phyloP scores from a whole-genome alignment of 2,329 filamentous ascomycete species.

The Eurotiales sp. region DNA sequence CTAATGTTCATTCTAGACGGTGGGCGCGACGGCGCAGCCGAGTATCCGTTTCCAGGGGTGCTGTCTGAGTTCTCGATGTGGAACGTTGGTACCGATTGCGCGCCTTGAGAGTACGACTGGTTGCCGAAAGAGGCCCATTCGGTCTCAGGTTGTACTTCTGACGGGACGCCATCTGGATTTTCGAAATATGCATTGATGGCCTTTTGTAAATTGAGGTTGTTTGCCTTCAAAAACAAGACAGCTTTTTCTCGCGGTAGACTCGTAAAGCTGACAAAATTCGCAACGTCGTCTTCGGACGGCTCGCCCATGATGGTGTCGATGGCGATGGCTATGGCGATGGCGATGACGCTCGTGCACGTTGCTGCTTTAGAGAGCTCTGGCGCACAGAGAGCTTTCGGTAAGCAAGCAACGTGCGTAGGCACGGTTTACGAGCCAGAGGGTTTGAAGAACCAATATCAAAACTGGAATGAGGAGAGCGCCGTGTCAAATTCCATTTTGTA shows the following conservation, averaged over 20 bases:
- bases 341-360: conserved; percentile 11
- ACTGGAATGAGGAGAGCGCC: not conserved
- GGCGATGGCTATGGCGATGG: too few relatives aligned
- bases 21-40: conserved; percentile 44
- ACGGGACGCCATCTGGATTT: conserved; percentile 35
- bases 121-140: conserved; percentile 11
- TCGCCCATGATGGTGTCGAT: conserved; percentile 38
- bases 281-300: conserved; percentile 39
- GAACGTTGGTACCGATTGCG: conserved; percentile 27
- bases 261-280: conserved; percentile 40
- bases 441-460: not conserved
- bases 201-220: conserved; percentile 42
- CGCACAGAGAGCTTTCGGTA: conserved; percentile 9
- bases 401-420: conserved; percentile 11
- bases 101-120: conserved; percentile 21
- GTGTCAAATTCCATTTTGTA: too few relatives aligned
- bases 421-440: not conserved
- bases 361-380: conserved; percentile 11
- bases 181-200: conserved; percentile 49
- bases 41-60: conserved; percentile 31
- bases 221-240: conserved; percentile 42
- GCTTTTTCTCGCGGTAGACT: conserved; percentile 38
- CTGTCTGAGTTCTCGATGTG: conserved; percentile 36
- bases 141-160: conserved; percentile 20
- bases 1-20: conserved; percentile 41